Base-by-base conservation (phyloP, 208 protist species). In the Phytomonas sp. region DNA sequence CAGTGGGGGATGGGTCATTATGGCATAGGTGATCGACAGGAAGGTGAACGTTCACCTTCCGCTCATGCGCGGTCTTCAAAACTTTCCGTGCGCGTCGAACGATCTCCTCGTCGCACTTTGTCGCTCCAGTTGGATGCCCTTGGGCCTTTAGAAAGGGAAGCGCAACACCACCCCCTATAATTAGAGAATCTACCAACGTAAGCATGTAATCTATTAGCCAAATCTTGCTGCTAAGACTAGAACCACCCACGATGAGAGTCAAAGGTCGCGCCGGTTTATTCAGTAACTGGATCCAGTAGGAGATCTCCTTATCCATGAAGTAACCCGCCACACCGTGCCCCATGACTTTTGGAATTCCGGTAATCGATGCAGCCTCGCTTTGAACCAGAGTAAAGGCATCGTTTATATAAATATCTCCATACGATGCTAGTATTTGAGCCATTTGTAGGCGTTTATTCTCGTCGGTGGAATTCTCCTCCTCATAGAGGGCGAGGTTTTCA, bases 221-320 rank as follows among this genome's bases (percentile, higher is more conserved):
- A 72, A 99, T 99, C 91, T 99, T 99, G 83, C 99, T 98, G 65
- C 86, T 92, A 43, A 99, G 98, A 85, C 99, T 99, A 66, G 98
- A 95, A 61, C 98, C 92, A 40, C 92, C 92, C 32, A 95, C 86
- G 73, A 99, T 99, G 70, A 98, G 97, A 4, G 99, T 81, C 68
- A 99, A 80, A 30, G 94, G 94, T 8, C 83, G 80, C 59, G 80
- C 70, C 13, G 94, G 92, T 68, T 84, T 87, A 73, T 84, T 85
- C 40, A 97, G 77, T 36, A 97, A 89, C 76, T 95, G 97, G 51
- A 85, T 74, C 81, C 99, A 99, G 81, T 97, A 98, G 33, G 97
- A 94, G 60, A 99, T 89, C 80, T 99, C 99, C 73, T 99, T 99
- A 61, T 97, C 93, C 83, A 99, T 96, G 29, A 99, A 87, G 78